These are phyloP conservation scores for Colletotrichum incanum DNA, from an alignment of 2,329 filamentous ascomycete genomes.

Conservation along the genomic window DNA sequence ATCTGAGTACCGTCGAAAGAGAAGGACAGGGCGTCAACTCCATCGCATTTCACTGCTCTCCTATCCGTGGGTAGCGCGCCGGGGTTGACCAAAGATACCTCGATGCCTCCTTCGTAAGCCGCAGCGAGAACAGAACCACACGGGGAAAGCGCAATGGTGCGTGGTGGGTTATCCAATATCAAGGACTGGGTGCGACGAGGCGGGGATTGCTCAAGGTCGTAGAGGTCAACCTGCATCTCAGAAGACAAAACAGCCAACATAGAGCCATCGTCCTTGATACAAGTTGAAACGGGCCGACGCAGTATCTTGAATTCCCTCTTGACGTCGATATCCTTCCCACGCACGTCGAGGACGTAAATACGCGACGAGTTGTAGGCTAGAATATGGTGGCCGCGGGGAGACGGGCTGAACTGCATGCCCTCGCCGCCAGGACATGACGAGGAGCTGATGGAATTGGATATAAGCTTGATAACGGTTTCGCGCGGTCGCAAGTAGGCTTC, in stretches of 20 bases:
- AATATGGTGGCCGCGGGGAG: conserved; percentile 80
- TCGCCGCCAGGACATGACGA: conserved; percentile 88
- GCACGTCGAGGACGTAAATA: conserved; percentile 83
- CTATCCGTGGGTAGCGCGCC: conserved; percentile 76
- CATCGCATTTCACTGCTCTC: conserved; percentile 83
- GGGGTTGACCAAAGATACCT: conserved; percentile 82
- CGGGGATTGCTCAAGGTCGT: conserved; percentile 76
- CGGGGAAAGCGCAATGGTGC: conserved; percentile 85
- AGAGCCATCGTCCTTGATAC: conserved; percentile 84
- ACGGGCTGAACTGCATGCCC: conserved; percentile 87
- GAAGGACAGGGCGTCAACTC: conserved; percentile 81
- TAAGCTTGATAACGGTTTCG: conserved; percentile 81
- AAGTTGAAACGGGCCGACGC: conserved; percentile 81
- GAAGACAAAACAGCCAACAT: conserved; percentile 85
- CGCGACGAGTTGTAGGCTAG: conserved; percentile 89
- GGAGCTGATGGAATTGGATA: conserved; percentile 88
- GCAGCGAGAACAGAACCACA: conserved; percentile 87
- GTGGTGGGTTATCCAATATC: conserved; percentile 83
- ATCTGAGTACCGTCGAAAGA: conserved; percentile 85
- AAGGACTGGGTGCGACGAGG: conserved; percentile 82
- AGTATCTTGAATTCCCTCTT: conserved; percentile 85
- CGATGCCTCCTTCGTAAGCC: conserved; percentile 90
- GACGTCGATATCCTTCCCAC: conserved; percentile 72
- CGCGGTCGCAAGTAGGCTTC: conserved; percentile 81
- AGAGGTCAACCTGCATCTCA: conserved; percentile 90